phyloP scores from a whole-genome alignment of 352 stramenopile species.

The Lagenidium giganteum region DNA sequence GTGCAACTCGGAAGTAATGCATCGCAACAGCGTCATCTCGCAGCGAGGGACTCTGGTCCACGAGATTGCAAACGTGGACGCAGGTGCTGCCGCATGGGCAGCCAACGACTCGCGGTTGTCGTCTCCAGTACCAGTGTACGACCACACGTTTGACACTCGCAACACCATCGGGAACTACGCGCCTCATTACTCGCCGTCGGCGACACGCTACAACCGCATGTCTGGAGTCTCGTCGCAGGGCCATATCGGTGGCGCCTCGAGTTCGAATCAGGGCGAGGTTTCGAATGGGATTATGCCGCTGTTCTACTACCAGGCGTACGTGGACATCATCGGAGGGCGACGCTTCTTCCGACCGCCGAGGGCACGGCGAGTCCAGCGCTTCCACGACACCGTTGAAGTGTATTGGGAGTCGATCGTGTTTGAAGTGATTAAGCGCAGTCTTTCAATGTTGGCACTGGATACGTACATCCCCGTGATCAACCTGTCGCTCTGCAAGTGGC shows the following conservation, averaged over 20 bases:
- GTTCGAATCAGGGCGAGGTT: too few relatives aligned
- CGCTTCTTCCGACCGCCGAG: too few relatives aligned
- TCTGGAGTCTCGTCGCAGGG: too few relatives aligned
- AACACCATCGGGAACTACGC: too few relatives aligned
- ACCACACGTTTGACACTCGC: too few relatives aligned
- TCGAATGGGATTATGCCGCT: too few relatives aligned
- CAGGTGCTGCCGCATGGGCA: conserved; percentile 19
- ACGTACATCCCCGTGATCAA: conserved; percentile 91
- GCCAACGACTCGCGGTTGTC: too few relatives aligned
- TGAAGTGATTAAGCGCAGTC: conserved; percentile 85
- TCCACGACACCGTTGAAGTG: conserved; percentile 68
- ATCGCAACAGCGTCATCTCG: background rate
- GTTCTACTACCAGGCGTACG: conserved; percentile 70
- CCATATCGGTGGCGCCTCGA: too few relatives aligned
- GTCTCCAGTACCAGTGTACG: too few relatives aligned
- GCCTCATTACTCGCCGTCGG: too few relatives aligned
- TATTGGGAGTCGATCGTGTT: conserved; percentile 81
- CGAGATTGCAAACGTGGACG: conserved; percentile 24
- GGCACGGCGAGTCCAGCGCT: conserved; percentile 56
- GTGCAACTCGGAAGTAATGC: conserved; percentile 7
- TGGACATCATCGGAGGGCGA: conserved; percentile 66
- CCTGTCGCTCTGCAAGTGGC: conserved; percentile 81
- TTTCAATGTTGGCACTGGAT: conserved; percentile 84
- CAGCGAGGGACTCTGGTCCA: conserved; percentile 1
- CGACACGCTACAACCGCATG: too few relatives aligned